Conservation (phyloP, 2,329 filamentous ascomycete genomes). For the Paraphaeosphaeria minitans region DNA sequence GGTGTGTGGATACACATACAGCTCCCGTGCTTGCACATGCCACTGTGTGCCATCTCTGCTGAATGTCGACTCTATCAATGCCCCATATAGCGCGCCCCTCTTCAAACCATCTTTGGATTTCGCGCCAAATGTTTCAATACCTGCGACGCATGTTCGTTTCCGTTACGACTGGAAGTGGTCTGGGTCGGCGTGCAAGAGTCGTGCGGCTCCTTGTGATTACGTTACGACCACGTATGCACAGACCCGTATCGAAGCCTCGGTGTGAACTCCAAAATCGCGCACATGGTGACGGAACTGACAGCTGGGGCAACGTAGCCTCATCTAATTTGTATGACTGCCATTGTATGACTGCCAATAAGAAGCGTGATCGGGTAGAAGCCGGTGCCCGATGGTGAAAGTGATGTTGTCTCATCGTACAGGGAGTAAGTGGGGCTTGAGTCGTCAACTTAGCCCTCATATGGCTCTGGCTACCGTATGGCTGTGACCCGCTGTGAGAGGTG, state of each 20-base stretch:
- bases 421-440: neutral
- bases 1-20: slow-evolving; percentile 1
- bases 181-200: neutral
- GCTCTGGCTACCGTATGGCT: neutral
- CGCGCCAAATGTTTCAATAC: neutral
- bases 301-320: neutral
- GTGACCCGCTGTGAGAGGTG: neutral
- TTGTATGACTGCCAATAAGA: neutral
- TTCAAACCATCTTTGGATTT: too few relatives aligned
- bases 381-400: neutral
- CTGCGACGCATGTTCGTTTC: neutral
- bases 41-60: neutral
- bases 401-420: neutral
- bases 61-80: neutral
- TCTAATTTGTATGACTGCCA: neutral
- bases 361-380: neutral
- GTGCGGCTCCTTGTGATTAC: neutral
- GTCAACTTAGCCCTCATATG: neutral
- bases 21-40: slow-evolving; percentile 7
- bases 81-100: neutral
- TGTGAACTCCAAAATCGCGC: slow-evolving; percentile 5
- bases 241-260: neutral
- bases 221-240: neutral
- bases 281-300: neutral
- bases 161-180: neutral